Base-by-base conservation (phyloP, 2,329 filamentous ascomycete species). In the Aspergillus cejpii region DNA sequence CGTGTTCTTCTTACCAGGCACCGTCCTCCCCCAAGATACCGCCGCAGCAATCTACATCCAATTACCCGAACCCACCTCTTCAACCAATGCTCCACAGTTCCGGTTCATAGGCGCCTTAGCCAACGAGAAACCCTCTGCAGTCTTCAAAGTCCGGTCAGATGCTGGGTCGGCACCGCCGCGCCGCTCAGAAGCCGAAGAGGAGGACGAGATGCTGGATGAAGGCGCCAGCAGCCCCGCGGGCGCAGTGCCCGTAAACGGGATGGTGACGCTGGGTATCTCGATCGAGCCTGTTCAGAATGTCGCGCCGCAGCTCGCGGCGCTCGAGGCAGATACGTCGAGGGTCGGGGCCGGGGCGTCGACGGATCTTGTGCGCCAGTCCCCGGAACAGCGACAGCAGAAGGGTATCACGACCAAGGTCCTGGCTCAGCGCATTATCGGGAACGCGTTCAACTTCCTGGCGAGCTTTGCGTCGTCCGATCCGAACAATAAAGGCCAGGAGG, bases 391-490 rank as follows among this genome's bases (percentile, higher is more conserved):
- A 26, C 62, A 50, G 49, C 58, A 48, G 59, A 60, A 63, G 21
- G 68, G 71, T 37, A 74, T 81, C 1, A 74, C 78, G n/a, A 92
- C 88, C 0, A 81, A 87, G 52, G 72, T 88, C 2, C 75, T 98
- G 19, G 92, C 92, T 23, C 89, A 97, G 69, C 76, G 87, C 52
- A 96, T 98, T 57, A 97, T 98, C 58, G 85, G 87, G 58, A 95
- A 96, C 66, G 92, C 91, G 11, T 98, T 97, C 68, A 96, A 98
- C 68, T 97, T 95, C 65, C 74, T 98, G 45, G 82, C 91, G 3
- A 85, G 88, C 58, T 97, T 94, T 73, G 87, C 84, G 48, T 80
- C 81, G 28, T 76, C 77, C 45, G 73, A 69, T 55, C 61, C 62
- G 0, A 70, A 72, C 20, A 53, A 55, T 17, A 76, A 73, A 1